These are phyloP conservation scores for Scleromitrula shiraiana DNA, from an alignment of 2,329 filamentous ascomycete genomes.

Conservation along the genomic window DNA sequence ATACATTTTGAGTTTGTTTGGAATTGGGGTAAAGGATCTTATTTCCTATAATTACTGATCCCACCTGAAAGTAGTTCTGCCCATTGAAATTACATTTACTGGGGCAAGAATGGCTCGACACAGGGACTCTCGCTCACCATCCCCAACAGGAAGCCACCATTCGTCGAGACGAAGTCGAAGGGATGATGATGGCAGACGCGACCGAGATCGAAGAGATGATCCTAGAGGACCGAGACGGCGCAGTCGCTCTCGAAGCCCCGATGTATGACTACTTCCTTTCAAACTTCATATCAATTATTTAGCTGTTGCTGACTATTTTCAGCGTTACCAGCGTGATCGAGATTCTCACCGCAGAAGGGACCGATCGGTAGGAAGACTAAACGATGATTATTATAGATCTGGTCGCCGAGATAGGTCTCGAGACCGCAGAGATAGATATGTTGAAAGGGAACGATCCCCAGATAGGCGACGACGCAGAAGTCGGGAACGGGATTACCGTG, in stretches of 20 bases:
- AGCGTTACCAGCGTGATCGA: conserved; percentile 54
- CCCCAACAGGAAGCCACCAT: conserved; percentile 80
- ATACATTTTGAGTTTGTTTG: not conserved
- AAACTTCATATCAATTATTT: conserved; percentile 9
- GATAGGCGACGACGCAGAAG: conserved; percentile 51
- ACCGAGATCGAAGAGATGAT: conserved; percentile 43
- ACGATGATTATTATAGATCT: conserved; percentile 57
- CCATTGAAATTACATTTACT: conserved; percentile 15
- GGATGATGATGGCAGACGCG: conserved; percentile 41
- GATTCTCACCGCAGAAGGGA: conserved; percentile 59
- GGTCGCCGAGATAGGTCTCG: conserved; percentile 53
- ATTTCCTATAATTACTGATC: conserved; percentile 7
- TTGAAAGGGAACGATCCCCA: conserved; percentile 50
- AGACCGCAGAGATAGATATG: conserved; percentile 52
- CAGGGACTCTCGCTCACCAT: conserved; percentile 74
- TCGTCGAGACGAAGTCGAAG: conserved; percentile 52
- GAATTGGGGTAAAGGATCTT: not conserved
- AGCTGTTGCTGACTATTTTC: conserved; percentile 26
- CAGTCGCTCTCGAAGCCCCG: conserved; percentile 52
- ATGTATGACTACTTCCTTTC: conserved; percentile 41
- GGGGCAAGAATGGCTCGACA: conserved; percentile 48
- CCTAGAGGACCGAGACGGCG: conserved; percentile 43
- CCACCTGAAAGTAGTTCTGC: conserved; percentile 38
- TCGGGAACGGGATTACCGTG: conserved; percentile 60
- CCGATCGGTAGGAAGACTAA: conserved; percentile 58